Evolutionary conservation across 192 early-diverging fungal genomes (phyloP).

Genomic region (Backusella morwellensis): DNA sequence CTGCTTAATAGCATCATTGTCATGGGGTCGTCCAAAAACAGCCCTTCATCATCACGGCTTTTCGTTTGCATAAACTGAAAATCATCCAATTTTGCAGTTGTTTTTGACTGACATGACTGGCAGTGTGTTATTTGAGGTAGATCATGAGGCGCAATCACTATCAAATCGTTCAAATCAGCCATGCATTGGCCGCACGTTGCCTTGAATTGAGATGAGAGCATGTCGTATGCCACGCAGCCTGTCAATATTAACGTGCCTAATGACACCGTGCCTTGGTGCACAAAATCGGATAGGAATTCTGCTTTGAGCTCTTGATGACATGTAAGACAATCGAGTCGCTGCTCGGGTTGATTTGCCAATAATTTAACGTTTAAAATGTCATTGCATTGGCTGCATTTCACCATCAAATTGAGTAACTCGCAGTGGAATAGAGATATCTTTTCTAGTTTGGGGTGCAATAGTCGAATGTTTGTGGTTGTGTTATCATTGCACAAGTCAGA

Average conservation of each 20-base stretch:
- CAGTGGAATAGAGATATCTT: slow-evolving; percentile 70
- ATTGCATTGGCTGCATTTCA: slow-evolving; percentile 79
- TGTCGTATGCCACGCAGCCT: slow-evolving; percentile 63
- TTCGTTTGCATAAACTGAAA: slow-evolving; percentile 50
- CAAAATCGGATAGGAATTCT: slow-evolving; percentile 25
- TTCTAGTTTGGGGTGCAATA: slow-evolving; percentile 55
- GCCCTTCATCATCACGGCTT: slow-evolving; percentile 5
- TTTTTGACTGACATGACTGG: slow-evolving; percentile 43
- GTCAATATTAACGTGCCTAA: slow-evolving; percentile 77
- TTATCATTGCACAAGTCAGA: neutral
- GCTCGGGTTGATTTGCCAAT: neutral
- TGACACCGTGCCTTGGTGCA: slow-evolving; percentile 50
- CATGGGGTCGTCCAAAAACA: neutral
- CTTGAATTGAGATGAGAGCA: slow-evolving; percentile 69
- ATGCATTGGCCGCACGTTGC: slow-evolving; percentile 70
- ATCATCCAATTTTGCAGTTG: slow-evolving; percentile 46
- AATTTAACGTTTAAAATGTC: slow-evolving; percentile 42
- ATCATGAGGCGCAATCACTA: slow-evolving; percentile 42
- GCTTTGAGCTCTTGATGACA: slow-evolving; percentile 22
- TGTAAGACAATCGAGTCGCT: slow-evolving; percentile 17
- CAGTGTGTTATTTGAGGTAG: slow-evolving; percentile 41
- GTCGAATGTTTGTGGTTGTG: slow-evolving; percentile 51
- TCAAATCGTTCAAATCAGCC: slow-evolving; percentile 40
- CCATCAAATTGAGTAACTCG: slow-evolving; percentile 56
- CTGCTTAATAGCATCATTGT: slow-evolving; percentile 10